Evolutionary conservation across 805 yeast species (phyloP).

Genomic region (Starmerella khaoyaiensis): DNA sequence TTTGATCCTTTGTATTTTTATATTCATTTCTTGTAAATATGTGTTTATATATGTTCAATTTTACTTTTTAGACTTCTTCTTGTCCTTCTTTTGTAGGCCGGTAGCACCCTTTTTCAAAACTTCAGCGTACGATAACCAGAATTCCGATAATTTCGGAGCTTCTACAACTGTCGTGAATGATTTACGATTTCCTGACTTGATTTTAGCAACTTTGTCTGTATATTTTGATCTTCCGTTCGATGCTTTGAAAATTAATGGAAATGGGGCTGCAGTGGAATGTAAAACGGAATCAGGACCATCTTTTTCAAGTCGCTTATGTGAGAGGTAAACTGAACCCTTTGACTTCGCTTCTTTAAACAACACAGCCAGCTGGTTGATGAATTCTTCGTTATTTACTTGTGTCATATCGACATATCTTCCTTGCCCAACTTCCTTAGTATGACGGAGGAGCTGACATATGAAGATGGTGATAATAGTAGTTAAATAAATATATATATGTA

Average conservation of each 20-base stretch:
- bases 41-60: background rate
- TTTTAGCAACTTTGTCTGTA: too few relatives aligned
- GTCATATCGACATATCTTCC: constrained; percentile 10
- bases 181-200: constrained; percentile 26
- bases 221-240: constrained; percentile 36
- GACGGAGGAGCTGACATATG: background rate
- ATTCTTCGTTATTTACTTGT: constrained; percentile 23
- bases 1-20: constrained; percentile 1
- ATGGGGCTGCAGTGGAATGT: constrained; percentile 27
- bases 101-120: constrained; percentile 56
- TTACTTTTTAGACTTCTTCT: constrained; percentile 41
- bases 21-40: background rate
- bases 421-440: too few relatives aligned
- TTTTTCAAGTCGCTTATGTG: constrained; percentile 27
- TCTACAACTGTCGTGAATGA: constrained; percentile 65
- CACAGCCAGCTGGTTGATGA: constrained; percentile 22
- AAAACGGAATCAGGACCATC: constrained; percentile 16
- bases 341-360: constrained; percentile 23
- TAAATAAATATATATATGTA: background rate
- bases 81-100: constrained; percentile 73
- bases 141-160: constrained; percentile 45
- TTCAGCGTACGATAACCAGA: constrained; percentile 66
- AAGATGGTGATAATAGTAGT: background rate
- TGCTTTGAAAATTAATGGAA: constrained; percentile 56
- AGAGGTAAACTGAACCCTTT: constrained; percentile 28